Conservation (phyloP, 129 eudicot species). For the Flaveria bidentis region DNA sequence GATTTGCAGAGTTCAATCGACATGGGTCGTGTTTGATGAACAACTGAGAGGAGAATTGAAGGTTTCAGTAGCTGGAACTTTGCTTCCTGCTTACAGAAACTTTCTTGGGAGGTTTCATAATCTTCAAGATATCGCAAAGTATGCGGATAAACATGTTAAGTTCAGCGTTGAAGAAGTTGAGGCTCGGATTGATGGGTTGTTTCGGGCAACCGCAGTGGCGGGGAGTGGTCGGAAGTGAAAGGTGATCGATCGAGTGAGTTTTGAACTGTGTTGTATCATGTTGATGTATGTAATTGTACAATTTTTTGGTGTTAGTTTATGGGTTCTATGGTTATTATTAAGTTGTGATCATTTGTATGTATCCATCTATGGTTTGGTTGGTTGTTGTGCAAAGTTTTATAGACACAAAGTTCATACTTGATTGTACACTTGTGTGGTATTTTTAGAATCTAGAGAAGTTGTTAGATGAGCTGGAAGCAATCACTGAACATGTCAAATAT, state of each 20-base stretch:
- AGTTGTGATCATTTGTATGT: constrained; percentile 26
- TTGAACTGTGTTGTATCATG: constrained; percentile 39
- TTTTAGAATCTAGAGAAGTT: not conserved
- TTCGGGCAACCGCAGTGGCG: constrained; percentile 52
- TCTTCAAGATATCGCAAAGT: constrained; percentile 58
- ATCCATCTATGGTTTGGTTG: constrained; percentile 23
- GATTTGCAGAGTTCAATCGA: constrained; percentile 58
- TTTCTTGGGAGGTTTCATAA: constrained; percentile 67
- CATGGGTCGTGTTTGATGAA: constrained; percentile 86
- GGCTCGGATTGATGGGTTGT: constrained; percentile 67
- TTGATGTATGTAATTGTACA: constrained; percentile 34
- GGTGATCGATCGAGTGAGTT: constrained; percentile 10
- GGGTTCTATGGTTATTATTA: constrained; percentile 7
- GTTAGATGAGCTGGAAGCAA: not conserved
- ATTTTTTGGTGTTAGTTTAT: constrained; percentile 35
- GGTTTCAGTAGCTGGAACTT: constrained; percentile 54
- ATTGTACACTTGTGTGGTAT: not conserved
- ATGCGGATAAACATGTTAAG: constrained; percentile 79
- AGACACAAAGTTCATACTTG: constrained; percentile 1
- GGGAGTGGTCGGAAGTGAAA: constrained; percentile 62
- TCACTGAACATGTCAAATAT: too few species aligned
- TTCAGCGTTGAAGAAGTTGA: constrained; percentile 67
- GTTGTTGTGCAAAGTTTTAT: not conserved
- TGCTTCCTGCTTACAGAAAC: constrained; percentile 75
- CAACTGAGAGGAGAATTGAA: constrained; percentile 78